A percentile compares a stretch with the other conserved stretches of the same genome.
Evolutionary conservation across 495 filamentous ascomycete species (phyloP).

Genomic region (Durotheca rogersii): DNA sequence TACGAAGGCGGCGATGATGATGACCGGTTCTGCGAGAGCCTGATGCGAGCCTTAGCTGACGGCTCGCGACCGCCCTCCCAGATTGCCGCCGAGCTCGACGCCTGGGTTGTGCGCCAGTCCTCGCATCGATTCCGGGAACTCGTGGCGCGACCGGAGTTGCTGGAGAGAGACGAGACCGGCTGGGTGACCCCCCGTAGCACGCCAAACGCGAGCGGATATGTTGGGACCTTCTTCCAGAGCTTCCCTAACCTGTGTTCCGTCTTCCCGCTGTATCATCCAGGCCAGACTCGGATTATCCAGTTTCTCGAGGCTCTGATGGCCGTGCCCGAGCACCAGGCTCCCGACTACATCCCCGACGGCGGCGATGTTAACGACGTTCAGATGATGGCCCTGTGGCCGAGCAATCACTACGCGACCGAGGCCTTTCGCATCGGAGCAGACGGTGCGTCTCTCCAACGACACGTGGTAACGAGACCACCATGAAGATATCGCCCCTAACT

Average conservation of each 20-base stretch:
- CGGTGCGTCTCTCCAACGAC: slow-evolving; percentile 4
- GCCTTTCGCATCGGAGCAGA: slow-evolving; percentile 16
- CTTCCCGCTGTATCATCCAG: slow-evolving; percentile 14
- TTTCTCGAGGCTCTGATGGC: slow-evolving; percentile 16
- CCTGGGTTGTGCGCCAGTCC: slow-evolving; percentile 13
- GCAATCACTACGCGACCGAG: slow-evolving; percentile 8
- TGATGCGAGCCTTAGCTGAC: slow-evolving; percentile 10
- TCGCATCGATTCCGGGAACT: slow-evolving; percentile 6
- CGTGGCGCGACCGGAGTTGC: slow-evolving; percentile 2
- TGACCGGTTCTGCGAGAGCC: slow-evolving; percentile 7
- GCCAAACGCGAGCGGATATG: slow-evolving; percentile 19
- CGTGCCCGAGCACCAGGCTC: slow-evolving; percentile 14
- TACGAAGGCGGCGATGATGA: slow-evolving; percentile 9
- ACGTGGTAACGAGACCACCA: too few species aligned
- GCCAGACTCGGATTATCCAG: slow-evolving; percentile 13
- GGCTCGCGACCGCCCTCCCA: slow-evolving; percentile 10
- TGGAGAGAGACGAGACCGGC: slow-evolving; percentile 6
- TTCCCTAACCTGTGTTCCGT: slow-evolving; percentile 17
- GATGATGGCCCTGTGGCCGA: slow-evolving; percentile 13
- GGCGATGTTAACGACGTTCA: background rate
- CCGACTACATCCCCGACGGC: slow-evolving; percentile 9
- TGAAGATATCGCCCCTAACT: background rate
- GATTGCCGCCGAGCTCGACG: slow-evolving; percentile 6
- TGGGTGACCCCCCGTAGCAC: slow-evolving; percentile 1
- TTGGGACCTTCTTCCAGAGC: slow-evolving; percentile 11